phyloP scores from a whole-genome alignment of 192 early-diverging fungal species.

The Linnemannia elongata region DNA sequence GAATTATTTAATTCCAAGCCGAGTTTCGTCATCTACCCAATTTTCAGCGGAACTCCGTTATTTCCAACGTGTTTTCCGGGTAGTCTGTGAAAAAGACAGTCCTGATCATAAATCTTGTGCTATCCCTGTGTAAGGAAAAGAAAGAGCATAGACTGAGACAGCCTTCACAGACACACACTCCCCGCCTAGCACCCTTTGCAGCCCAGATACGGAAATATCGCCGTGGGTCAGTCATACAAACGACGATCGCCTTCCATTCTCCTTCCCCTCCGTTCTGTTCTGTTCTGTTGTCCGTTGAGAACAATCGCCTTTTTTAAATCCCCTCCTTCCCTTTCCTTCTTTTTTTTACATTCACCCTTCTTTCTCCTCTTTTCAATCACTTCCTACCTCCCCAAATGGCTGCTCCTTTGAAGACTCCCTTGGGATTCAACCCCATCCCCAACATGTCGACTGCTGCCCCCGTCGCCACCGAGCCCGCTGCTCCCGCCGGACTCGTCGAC shows the following conservation, averaged over 20 bases:
- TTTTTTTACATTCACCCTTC: background rate
- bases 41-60: no score
- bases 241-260: background rate
- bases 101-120: background rate
- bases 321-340: background rate
- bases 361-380: background rate
- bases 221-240: background rate
- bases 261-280: background rate
- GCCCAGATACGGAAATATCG: background rate
- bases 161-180: background rate
- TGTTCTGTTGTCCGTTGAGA: background rate
- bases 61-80: conserved; percentile 8
- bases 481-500: conserved; percentile 43
- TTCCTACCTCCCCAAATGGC: conserved; percentile 25
- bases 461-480: conserved; percentile 5
- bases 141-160: background rate
- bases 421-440: conserved; percentile 56
- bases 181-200: background rate
- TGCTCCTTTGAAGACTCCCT: conserved; percentile 45
- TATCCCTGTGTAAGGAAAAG: background rate
- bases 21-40: no score
- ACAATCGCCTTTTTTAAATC: no score
- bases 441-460: conserved; percentile 1
- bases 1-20: no score
- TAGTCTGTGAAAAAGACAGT: background rate